Evolutionary conservation across 768 basidiomycete genomes (phyloP), one percentile per base, ranked within the genome.

Genomic region (Suillus weaverae): DNA sequence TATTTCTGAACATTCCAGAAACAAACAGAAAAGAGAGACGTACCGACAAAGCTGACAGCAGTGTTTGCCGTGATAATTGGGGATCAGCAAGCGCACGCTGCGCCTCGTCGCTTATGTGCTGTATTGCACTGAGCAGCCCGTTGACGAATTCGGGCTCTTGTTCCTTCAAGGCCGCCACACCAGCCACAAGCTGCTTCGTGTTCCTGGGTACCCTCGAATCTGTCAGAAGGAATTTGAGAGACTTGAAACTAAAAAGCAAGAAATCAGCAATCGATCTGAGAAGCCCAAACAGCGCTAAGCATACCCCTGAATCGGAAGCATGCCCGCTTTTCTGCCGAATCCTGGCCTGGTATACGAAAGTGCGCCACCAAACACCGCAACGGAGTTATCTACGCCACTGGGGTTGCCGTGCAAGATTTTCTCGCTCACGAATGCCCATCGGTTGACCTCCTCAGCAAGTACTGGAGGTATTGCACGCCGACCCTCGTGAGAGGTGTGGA

Each of bases 331-430:
- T 78, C 81, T 88, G 60, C 84, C 87, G 67, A 90, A 93, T 65
- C 91, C 89, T 69, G 92, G 81, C 63, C 92, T 86, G 20, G 90
- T 92, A 78, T 97, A 99, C 22, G 89, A 87, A 68, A 99, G 81
- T 33, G 95, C 97, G 56, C 97, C 97, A 22, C 97, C 97, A 72
- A 89, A 92, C 0, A 95, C 91, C 18, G 92, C 85, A 41, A 98
- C 94, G 22, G 95, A 92, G 76, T 99, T 99, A 75, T 99, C 97
- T 30, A 99, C 92, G 10, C 97, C 97, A 70, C 94, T 97, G 3
- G 97, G 97, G 71, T 92, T 99, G 0, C 97, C 97, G 74, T 99
- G 97, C 60, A 98, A 79, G 48, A 99, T 90, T 77, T 99, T 99
- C 80, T 99, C 97, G 13, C 90, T 85, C 60, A 98, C 81, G 78